These are phyloP conservation scores for Rhododendron vialii DNA, from an alignment of 148 eudicot genomes.

Conservation along the genomic window DNA sequence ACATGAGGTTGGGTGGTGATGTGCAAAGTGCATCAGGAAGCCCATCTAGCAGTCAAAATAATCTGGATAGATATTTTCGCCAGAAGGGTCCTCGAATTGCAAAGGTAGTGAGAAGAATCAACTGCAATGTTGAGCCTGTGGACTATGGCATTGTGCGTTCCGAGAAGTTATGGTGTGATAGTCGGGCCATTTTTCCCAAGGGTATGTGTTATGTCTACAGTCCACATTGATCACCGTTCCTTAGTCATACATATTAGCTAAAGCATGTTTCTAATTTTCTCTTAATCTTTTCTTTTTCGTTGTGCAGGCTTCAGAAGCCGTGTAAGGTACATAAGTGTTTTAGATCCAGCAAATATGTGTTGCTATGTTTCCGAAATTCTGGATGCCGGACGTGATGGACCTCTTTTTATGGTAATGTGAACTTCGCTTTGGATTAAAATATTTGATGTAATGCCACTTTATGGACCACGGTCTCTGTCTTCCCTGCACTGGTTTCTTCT, in stretches of 20 bases:
- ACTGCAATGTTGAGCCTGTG: conserved; percentile 70
- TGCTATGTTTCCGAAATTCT: conserved; percentile 74
- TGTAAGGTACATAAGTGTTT: conserved; percentile 61
- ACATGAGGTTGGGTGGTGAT: conserved; percentile 29
- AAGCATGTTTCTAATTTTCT: background rate
- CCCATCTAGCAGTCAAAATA: conserved; percentile 54
- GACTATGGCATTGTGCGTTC: conserved; percentile 58
- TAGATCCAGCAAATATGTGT: conserved; percentile 74
- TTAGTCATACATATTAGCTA: conserved; percentile 1
- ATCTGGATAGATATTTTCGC: conserved; percentile 49
- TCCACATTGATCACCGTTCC: background rate
- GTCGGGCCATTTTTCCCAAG: conserved; percentile 82
- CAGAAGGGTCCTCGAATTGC: conserved; percentile 95
- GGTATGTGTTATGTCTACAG: conserved; percentile 40
- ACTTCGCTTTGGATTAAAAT: background rate
- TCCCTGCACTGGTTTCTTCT: background rate
- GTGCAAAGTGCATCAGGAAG: conserved; percentile 41
- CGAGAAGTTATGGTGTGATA: conserved; percentile 74
- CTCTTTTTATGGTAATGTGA: conserved; percentile 80
- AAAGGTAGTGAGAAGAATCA: conserved; percentile 80
- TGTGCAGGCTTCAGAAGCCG: conserved; percentile 82
- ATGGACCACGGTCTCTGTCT: background rate
- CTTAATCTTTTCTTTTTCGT: conserved; percentile 1
- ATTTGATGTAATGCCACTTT: background rate
- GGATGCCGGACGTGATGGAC: conserved; percentile 76